Evolutionary conservation across 805 yeast species (phyloP).

Genomic region (Hermanozyma aechmeae): DNA sequence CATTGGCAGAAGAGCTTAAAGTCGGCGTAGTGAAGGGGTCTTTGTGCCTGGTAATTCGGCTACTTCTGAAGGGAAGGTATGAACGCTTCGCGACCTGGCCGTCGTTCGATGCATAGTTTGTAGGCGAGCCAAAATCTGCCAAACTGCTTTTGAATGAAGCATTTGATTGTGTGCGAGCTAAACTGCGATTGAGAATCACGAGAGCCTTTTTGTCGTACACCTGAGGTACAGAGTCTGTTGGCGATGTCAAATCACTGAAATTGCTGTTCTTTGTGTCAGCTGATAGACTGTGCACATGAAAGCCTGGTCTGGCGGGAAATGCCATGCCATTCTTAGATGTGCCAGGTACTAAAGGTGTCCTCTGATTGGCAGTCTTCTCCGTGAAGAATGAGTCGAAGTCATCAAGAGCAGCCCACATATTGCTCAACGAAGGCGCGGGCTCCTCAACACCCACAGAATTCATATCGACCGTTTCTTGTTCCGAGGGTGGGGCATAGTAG

Average conservation of each 20-base stretch:
- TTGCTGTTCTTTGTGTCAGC: slow-evolving; percentile 50
- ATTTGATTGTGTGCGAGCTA: slow-evolving; percentile 66
- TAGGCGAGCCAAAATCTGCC: slow-evolving; percentile 42
- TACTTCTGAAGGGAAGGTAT: slow-evolving; percentile 33
- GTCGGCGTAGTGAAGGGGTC: slow-evolving; percentile 16
- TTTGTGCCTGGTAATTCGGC: slow-evolving; percentile 14
- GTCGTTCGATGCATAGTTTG: slow-evolving; percentile 8
- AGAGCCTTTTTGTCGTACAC: slow-evolving; percentile 74
- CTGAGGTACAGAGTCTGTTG: slow-evolving; percentile 67
- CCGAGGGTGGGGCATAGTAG: slow-evolving; percentile 28
- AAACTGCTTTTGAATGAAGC: slow-evolving; percentile 69
- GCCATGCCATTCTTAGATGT: slow-evolving; percentile 1
- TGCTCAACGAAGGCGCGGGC: slow-evolving; percentile 68
- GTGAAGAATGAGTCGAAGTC: slow-evolving; percentile 85
- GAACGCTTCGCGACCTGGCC: slow-evolving; percentile 18
- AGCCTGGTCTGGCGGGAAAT: no score
- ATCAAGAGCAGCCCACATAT: slow-evolving; percentile 89
- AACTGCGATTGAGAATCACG: slow-evolving; percentile 60
- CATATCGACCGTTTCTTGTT: slow-evolving; percentile 36
- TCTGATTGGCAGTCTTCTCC: slow-evolving; percentile 33
- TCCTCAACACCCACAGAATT: slow-evolving; percentile 46
- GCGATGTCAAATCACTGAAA: slow-evolving; percentile 33
- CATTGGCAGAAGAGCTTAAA: slow-evolving; percentile 2
- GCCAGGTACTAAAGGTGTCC: slow-evolving; percentile 6
- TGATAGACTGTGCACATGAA: slow-evolving; percentile 43